Conservation (phyloP, 345 rosid genomes). For the Dipteronia sinensis region DNA sequence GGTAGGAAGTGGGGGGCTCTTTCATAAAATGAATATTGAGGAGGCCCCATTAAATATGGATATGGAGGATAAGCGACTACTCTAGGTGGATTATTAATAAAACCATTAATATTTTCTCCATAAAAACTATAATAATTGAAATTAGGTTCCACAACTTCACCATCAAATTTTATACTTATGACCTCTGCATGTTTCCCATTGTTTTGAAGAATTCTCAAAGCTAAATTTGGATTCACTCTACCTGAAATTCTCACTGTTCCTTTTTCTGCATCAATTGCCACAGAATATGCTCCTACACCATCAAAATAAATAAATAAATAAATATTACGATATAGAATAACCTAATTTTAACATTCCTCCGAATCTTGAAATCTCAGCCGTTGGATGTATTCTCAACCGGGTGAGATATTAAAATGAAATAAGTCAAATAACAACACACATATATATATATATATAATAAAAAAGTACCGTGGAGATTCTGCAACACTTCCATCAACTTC, state of each 20-base stretch:
- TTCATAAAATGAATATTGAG: constrained; percentile 3
- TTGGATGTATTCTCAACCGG: background rate
- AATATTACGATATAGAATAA: background rate
- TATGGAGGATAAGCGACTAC: background rate
- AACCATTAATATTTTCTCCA: constrained; percentile 11
- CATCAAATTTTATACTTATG: constrained; percentile 18
- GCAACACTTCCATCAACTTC: constrained; percentile 32
- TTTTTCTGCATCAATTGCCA: constrained; percentile 25
- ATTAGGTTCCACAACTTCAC: constrained; percentile 4
- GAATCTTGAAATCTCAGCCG: background rate
- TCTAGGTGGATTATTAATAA: constrained; percentile 7
- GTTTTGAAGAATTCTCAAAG: constrained; percentile 21
- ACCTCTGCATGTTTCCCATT: constrained; percentile 29
- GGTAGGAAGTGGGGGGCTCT: background rate
- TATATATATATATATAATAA: too few species aligned
- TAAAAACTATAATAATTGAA: background rate
- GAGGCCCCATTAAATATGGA: constrained; percentile 4
- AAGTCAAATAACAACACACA: too few species aligned
- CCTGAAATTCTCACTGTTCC: constrained; percentile 24
- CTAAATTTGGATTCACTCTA: constrained; percentile 19
- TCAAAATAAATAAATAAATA: background rate
- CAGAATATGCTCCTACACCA: constrained; percentile 21
- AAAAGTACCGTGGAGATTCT: constrained; percentile 28
- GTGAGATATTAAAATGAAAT: too few species aligned
- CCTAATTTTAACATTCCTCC: background rate